Conservation (phyloP, 352 stramenopile genomes). For the Pythium guiyangense region DNA sequence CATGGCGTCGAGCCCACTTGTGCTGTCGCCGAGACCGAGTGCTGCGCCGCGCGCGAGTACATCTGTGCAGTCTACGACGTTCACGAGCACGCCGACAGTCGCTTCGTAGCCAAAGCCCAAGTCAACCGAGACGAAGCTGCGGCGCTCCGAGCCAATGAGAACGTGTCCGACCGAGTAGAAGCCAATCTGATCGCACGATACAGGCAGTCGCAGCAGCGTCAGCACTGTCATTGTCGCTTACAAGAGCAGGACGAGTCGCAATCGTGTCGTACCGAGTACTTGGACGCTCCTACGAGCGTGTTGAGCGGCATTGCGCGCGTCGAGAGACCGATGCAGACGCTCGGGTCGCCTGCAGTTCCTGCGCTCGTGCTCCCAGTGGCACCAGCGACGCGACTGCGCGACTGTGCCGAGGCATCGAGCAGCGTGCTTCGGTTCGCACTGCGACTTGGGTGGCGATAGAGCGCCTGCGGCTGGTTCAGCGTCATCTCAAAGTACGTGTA, state of each 20-base stretch:
- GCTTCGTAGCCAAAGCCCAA: conserved; percentile 52
- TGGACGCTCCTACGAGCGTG: conserved; percentile 71
- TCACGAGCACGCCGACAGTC: conserved; percentile 73
- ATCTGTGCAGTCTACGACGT: conserved; percentile 40
- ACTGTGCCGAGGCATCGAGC: conserved; percentile 3
- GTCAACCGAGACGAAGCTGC: conserved; percentile 50
- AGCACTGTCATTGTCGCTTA: background rate
- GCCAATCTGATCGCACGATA: conserved; percentile 55
- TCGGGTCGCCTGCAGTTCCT: conserved; percentile 38
- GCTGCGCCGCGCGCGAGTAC: background rate
- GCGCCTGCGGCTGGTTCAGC: conserved; percentile 38
- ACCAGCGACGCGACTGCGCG: background rate
- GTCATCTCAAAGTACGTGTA: conserved; percentile 88
- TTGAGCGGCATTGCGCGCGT: conserved; percentile 74
- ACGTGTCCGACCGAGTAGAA: conserved; percentile 82
- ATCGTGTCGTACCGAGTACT: conserved; percentile 57
- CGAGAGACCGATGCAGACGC: conserved; percentile 76
- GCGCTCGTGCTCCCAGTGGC: conserved; percentile 9
- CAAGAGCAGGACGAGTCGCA: background rate
- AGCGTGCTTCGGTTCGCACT: conserved; percentile 3
- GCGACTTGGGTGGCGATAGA: conserved; percentile 17
- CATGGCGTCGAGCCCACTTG: background rate
- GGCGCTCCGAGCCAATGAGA: conserved; percentile 53
- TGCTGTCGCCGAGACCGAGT: no score
- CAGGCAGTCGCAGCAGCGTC: background rate